These are phyloP conservation scores for Hysterium pulicare DNA, from an alignment of 2,329 filamentous ascomycete genomes.

Conservation along the genomic window DNA sequence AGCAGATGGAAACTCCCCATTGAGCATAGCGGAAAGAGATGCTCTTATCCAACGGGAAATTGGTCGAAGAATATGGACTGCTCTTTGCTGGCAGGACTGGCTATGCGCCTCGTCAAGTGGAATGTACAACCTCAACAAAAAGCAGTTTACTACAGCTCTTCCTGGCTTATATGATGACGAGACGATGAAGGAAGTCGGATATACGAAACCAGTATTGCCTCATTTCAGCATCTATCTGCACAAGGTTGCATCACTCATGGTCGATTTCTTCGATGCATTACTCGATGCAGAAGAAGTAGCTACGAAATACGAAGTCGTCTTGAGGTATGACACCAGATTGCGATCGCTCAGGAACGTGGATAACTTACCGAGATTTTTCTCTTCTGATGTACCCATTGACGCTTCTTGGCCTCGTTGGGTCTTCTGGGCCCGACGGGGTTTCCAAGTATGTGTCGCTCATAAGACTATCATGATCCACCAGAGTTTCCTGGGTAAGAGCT, in stretches of 20 bases:
- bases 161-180: constrained; percentile 39
- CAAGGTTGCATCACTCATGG: constrained; percentile 39
- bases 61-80: neutral
- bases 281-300: constrained; percentile 30
- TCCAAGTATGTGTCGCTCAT: constrained; percentile 40
- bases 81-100: constrained; percentile 31
- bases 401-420: constrained; percentile 41
- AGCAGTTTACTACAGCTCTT: constrained; percentile 32
- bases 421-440: constrained; percentile 38
- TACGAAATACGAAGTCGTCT: constrained; percentile 40
- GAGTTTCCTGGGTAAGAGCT: constrained; percentile 41
- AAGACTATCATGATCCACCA: constrained; percentile 49
- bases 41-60: neutral
- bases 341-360: constrained; percentile 29
- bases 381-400: constrained; percentile 26
- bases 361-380: constrained; percentile 35
- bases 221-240: constrained; percentile 23
- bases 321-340: constrained; percentile 40
- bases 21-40: neutral
- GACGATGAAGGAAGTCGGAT: constrained; percentile 18
- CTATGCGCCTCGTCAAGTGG: constrained; percentile 41
- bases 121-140: constrained; percentile 36
- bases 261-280: constrained; percentile 39
- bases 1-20: neutral
- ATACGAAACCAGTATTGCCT: constrained; percentile 29